phyloP scores from a whole-genome alignment of 495 filamentous ascomycete species.

The Paragyromitra xinjiangensis region DNA sequence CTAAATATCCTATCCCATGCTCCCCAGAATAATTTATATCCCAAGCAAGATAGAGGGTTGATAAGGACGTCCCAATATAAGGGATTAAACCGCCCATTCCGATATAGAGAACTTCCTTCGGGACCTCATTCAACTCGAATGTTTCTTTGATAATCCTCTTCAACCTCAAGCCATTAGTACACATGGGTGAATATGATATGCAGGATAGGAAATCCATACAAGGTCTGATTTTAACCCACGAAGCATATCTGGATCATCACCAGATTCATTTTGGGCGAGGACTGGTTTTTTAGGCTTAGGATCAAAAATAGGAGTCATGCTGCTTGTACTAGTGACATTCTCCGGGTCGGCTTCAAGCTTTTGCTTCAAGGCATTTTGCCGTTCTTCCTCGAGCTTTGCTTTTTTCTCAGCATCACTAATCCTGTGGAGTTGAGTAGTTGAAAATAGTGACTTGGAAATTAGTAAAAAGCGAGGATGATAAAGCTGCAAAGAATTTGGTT shows the following conservation, averaged over 20 bases:
- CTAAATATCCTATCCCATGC: slow-evolving; percentile 69
- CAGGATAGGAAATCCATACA: slow-evolving; percentile 64
- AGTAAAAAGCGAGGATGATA: not conserved
- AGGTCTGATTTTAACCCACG: slow-evolving; percentile 75
- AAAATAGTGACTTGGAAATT: slow-evolving; percentile 11
- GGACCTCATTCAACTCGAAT: slow-evolving; percentile 79
- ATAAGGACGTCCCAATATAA: slow-evolving; percentile 85
- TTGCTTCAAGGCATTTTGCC: slow-evolving; percentile 59
- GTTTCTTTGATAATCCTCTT: slow-evolving; percentile 88
- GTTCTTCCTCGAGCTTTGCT: slow-evolving; percentile 19
- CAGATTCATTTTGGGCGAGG: slow-evolving; percentile 52
- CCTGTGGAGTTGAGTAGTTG: not conserved
- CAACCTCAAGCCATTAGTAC: slow-evolving; percentile 3
- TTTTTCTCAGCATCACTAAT: slow-evolving; percentile 14
- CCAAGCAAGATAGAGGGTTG: slow-evolving; percentile 87
- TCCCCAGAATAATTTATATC: slow-evolving; percentile 73
- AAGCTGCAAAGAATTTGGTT: not conserved
- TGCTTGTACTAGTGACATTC: slow-evolving; percentile 67
- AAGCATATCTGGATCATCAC: slow-evolving; percentile 69
- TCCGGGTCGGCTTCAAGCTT: slow-evolving; percentile 68
- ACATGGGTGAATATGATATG: not conserved
- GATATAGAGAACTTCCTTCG: slow-evolving; percentile 79
- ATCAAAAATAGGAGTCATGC: slow-evolving; percentile 66
- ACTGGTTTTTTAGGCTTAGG: slow-evolving; percentile 48
- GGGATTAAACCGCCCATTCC: slow-evolving; percentile 90